Conservation (phyloP, 1,284 basidiomycete species). For the Tranzscheliella williamsii region DNA sequence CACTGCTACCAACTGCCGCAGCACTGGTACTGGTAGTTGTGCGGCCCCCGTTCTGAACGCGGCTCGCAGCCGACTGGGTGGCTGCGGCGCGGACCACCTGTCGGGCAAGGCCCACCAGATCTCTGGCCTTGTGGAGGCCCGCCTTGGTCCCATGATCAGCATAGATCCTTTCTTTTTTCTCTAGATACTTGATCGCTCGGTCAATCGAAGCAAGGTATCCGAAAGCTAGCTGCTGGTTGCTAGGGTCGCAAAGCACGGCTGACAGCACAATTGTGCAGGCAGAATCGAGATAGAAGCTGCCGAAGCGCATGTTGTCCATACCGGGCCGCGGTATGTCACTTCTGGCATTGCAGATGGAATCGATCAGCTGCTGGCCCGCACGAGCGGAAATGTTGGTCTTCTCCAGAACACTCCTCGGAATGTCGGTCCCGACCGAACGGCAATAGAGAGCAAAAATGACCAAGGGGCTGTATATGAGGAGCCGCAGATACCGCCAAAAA, state of each 20-base stretch:
- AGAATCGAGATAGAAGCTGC: constrained; percentile 36
- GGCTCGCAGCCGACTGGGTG: constrained; percentile 14
- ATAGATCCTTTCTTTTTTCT: constrained; percentile 34
- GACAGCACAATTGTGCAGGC: constrained; percentile 34
- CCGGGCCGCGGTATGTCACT: constrained; percentile 30
- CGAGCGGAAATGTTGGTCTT: constrained; percentile 25
- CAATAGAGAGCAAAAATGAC: constrained; percentile 40
- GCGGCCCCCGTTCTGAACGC: constrained; percentile 7
- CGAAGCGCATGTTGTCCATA: constrained; percentile 34
- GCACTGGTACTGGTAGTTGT: constrained; percentile 1
- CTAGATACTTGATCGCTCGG: constrained; percentile 34
- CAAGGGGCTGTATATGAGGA: constrained; percentile 29
- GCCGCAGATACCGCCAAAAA: constrained; percentile 37
- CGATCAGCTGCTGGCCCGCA: constrained; percentile 28
- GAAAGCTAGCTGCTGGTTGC: constrained; percentile 31
- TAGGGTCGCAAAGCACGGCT: constrained; percentile 33
- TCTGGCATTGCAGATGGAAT: constrained; percentile 25
- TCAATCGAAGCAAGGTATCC: constrained; percentile 32
- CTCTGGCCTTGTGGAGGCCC: constrained; percentile 32
- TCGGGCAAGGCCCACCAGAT: constrained; percentile 26
- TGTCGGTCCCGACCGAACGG: constrained; percentile 23
- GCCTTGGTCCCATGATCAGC: constrained; percentile 34
- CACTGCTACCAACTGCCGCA: neutral
- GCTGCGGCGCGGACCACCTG: constrained; percentile 34
- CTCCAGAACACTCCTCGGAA: constrained; percentile 27